Evolutionary conservation across 805 yeast genomes (phyloP).

Genomic region (Wickerhamia fluorescens): DNA sequence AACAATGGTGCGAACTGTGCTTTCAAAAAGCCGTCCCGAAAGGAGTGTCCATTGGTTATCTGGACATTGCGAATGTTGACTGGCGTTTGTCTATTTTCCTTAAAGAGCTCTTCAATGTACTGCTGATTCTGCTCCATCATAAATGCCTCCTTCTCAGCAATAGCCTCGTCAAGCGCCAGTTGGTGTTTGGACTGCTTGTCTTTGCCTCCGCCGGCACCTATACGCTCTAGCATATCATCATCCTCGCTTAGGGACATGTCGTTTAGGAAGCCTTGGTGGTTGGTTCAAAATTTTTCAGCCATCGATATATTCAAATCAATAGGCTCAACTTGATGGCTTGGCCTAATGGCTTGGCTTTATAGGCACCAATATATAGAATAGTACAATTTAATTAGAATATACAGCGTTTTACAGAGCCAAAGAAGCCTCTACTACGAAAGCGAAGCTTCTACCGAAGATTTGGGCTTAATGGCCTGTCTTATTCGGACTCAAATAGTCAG

Average conservation of each 20-base stretch:
- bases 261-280: too few species aligned
- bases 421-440: too few species aligned
- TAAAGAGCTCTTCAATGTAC: conserved; percentile 27
- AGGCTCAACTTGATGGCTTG: neutral
- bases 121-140: conserved; percentile 26
- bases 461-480: too few species aligned
- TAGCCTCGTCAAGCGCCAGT: too few species aligned
- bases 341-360: too few species aligned
- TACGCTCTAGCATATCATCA: conserved; percentile 27
- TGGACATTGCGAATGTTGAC: conserved; percentile 39
- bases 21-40: conserved; percentile 39
- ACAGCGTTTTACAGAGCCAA: too few species aligned
- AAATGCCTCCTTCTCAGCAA: conserved; percentile 21
- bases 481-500: too few species aligned
- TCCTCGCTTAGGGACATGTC: conserved; percentile 21
- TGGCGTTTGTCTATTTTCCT: conserved; percentile 30
- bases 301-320: neutral
- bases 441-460: too few species aligned
- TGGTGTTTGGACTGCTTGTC: conserved; percentile 4
- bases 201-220: conserved; percentile 1
- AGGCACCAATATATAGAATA: too few species aligned
- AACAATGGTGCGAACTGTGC: conserved; percentile 44
- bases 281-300: too few species aligned
- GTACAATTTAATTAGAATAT: too few species aligned
- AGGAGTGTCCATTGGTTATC: conserved; percentile 41